Base-by-base conservation (phyloP, 2,329 filamentous ascomycete species). In the Leptosphaerulina australis region DNA sequence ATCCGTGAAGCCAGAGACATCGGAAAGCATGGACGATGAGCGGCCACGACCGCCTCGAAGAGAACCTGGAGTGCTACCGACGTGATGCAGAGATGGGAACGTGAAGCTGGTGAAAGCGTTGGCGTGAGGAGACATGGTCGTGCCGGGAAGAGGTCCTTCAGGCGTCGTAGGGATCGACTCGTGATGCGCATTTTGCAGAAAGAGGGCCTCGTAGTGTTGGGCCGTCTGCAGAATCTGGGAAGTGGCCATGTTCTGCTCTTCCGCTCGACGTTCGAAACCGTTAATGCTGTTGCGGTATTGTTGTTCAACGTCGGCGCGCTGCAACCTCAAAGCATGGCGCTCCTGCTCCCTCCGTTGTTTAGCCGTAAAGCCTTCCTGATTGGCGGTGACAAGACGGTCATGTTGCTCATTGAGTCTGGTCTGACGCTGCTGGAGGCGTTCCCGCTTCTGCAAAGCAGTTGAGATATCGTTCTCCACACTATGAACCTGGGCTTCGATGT, bases 371-470 rank as follows among this genome's bases (percentile, higher is more conserved):
- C 84, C 84, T 38, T 85, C 81, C 40, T 79, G 80, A 68, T 88
- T 88, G 60, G 87, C 87, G 60, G 87, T 84, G 18, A 81, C 80
- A 60, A 91, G 85, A 61, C 85, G 85, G 47, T 85, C 84, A 59
- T 88, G 81, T 70, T 91, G 88, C 58, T 83, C 85, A 58, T 88
- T 85, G 18, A 90, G 83, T 75, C 90, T 90, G 66, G 81, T 80
- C 61, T 89, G 87, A 40, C 88, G 85, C 20, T 83, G 80, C 46
- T 84, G 83, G 31, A 90, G 85, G 74, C 88, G 88, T 75, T 90
- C 89, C 39, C 83, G 82, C 70, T 89, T 89, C 48, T 84, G 83
- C 64, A 86, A 81, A 22, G 87, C 76, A 55, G 80, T 80, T 15
- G 78, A 76, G 62, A 86, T 81, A 49, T 91, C 88, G 36, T 84